Evolutionary conservation across 352 stramenopile species (phyloP).

Genomic region (Phytophthora sp.): DNA sequence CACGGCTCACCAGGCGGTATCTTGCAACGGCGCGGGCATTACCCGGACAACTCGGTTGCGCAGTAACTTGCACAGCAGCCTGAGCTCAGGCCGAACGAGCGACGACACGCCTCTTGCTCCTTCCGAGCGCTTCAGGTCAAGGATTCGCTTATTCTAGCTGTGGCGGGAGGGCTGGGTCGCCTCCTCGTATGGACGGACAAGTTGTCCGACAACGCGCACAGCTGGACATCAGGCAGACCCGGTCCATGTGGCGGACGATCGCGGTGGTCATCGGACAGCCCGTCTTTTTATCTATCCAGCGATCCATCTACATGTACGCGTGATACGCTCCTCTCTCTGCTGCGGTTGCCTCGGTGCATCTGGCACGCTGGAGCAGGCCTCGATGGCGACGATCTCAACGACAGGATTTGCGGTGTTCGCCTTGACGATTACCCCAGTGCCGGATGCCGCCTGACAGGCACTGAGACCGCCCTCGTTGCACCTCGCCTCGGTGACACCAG

Average conservation of each 20-base stretch:
- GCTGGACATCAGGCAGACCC: conserved; percentile 1
- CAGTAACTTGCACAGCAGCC: background rate
- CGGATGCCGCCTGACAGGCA: background rate
- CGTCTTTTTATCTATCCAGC: background rate
- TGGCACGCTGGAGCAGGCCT: conserved; percentile 8
- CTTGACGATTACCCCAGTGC: background rate
- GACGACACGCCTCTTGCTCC: no score
- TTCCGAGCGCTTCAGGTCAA: no score
- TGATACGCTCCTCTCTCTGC: no score
- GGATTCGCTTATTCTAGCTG: background rate
- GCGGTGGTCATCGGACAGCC: conserved; percentile 6
- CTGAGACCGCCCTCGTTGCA: conserved; percentile 8
- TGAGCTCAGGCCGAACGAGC: no score
- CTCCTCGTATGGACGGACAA: conserved; percentile 7
- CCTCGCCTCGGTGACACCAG: background rate
- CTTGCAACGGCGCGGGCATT: conserved; percentile 5
- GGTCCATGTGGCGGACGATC: conserved; percentile 6
- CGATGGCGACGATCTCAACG: conserved; percentile 10
- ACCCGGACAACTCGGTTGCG: background rate
- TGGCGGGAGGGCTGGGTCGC: background rate
- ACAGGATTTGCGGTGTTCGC: conserved; percentile 14
- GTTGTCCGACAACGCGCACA: no score
- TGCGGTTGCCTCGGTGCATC: conserved; percentile 5
- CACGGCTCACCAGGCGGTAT: conserved; percentile 5
- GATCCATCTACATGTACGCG: background rate